These are phyloP conservation scores for Papiliotrema laurentii DNA, from an alignment of 1,284 basidiomycete genomes.

Conservation along the genomic window DNA sequence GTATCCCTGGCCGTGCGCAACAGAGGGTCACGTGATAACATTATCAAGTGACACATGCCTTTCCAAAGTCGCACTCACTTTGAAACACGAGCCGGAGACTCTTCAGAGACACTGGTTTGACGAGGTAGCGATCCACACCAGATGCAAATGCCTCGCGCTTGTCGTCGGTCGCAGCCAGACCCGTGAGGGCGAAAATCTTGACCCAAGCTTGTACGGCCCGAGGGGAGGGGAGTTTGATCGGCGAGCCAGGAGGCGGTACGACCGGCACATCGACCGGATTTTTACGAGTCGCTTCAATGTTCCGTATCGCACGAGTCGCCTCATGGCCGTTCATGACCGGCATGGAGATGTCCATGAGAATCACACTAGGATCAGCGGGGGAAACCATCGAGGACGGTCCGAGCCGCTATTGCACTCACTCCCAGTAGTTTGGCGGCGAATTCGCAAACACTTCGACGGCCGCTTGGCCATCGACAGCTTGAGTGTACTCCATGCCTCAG, in stretches of 20 bases:
- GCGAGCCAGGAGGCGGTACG: slow-evolving; percentile 4
- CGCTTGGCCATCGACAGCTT: slow-evolving; percentile 76
- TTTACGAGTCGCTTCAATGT: slow-evolving; percentile 61
- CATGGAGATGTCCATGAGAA: slow-evolving; percentile 89
- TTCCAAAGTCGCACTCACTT: slow-evolving; percentile 47
- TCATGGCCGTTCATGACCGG: slow-evolving; percentile 83
- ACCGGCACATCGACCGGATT: slow-evolving; percentile 18
- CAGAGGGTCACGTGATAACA: no score
- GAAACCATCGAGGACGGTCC: not conserved
- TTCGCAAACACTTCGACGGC: slow-evolving; percentile 72
- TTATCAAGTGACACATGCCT: no score
- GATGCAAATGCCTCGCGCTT: slow-evolving; percentile 85
- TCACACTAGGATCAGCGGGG: slow-evolving; percentile 54
- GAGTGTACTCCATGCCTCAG: slow-evolving; percentile 69
- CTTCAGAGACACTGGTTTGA: slow-evolving; percentile 87
- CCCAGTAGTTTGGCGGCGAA: slow-evolving; percentile 55
- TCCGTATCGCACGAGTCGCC: slow-evolving; percentile 76
- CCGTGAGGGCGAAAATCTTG: slow-evolving; percentile 85
- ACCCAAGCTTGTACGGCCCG: slow-evolving; percentile 26
- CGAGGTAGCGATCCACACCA: slow-evolving; percentile 89
- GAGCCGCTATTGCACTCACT: slow-evolving; percentile 59
- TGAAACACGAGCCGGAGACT: slow-evolving; percentile 81
- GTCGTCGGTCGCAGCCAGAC: slow-evolving; percentile 86
- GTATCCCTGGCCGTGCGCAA: no score
- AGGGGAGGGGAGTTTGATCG: slow-evolving; percentile 39